A percentile compares a stretch with the other conserved stretches of the same genome.
Conservation (phyloP, 352 stramenopile species). For the Globisporangium takayamanum region DNA sequence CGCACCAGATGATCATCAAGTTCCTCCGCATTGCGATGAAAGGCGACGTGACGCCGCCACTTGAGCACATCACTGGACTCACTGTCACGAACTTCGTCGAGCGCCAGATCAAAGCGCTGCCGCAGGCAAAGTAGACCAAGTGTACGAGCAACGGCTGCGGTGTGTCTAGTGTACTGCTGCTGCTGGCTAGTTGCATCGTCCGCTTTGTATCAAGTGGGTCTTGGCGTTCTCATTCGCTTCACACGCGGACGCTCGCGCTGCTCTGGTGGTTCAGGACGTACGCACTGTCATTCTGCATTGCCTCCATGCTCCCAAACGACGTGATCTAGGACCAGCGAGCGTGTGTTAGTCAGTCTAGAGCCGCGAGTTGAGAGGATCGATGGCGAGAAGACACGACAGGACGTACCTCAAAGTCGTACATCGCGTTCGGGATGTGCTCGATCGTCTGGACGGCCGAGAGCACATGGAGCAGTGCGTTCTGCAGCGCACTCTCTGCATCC, state of each 20-base stretch:
- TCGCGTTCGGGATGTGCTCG: slow-evolving; percentile 70
- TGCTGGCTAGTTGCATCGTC: background rate
- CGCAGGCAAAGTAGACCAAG: slow-evolving; percentile 17
- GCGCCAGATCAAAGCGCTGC: slow-evolving; percentile 46
- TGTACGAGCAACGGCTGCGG: background rate
- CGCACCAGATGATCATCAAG: slow-evolving; percentile 81
- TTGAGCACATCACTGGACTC: slow-evolving; percentile 68
- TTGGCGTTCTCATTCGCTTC: background rate
- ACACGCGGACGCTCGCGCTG: slow-evolving; percentile 33
- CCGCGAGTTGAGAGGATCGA: too few species aligned
- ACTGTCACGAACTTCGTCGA: slow-evolving; percentile 64
- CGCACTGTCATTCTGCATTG: slow-evolving; percentile 32
- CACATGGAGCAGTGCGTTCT: slow-evolving; percentile 68
- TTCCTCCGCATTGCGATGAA: slow-evolving; percentile 79
- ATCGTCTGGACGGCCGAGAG: slow-evolving; percentile 68
- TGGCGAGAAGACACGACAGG: too few species aligned
- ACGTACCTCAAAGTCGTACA: slow-evolving; percentile 80
- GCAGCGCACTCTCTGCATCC: slow-evolving; percentile 59
- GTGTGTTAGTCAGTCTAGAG: too few species aligned
- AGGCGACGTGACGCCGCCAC: slow-evolving; percentile 55
- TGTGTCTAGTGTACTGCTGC: slow-evolving; percentile 8
- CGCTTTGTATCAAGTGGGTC: too few species aligned
- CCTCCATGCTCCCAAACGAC: slow-evolving; percentile 44
- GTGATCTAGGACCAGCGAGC: slow-evolving; percentile 20
- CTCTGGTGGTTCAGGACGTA: slow-evolving; percentile 27